Evolutionary conservation across 2,329 filamentous ascomycete genomes (phyloP).

Genomic region (Fusarium verrucosum): DNA sequence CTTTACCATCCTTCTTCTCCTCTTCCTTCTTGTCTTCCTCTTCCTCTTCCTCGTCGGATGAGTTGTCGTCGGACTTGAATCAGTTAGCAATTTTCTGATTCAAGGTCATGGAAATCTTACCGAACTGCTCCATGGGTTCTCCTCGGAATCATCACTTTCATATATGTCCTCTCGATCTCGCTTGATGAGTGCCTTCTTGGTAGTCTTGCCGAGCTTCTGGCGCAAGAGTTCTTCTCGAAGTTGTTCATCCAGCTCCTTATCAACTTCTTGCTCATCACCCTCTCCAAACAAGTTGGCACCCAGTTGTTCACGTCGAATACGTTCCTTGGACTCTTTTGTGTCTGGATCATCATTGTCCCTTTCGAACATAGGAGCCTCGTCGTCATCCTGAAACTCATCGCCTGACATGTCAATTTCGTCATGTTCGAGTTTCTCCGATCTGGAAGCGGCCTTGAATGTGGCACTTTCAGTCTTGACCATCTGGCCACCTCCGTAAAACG

Average conservation of each 20-base stretch:
- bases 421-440: slow-evolving; percentile 74
- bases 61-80: slow-evolving; percentile 59
- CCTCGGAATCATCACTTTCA: slow-evolving; percentile 70
- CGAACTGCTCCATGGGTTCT: slow-evolving; percentile 54
- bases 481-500: slow-evolving; percentile 62
- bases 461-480: slow-evolving; percentile 74
- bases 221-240: slow-evolving; percentile 73
- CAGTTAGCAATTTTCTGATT: slow-evolving; percentile 32
- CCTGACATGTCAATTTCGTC: slow-evolving; percentile 73
- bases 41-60: slow-evolving; percentile 51
- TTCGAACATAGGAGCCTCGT: slow-evolving; percentile 80
- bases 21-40: slow-evolving; percentile 55
- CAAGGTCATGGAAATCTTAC: slow-evolving; percentile 37
- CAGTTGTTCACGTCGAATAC: slow-evolving; percentile 83
- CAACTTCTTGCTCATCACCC: slow-evolving; percentile 74
- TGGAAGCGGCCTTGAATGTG: slow-evolving; percentile 69
- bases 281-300: slow-evolving; percentile 84
- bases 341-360: slow-evolving; percentile 86
- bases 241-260: slow-evolving; percentile 76
- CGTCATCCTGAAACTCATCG: slow-evolving; percentile 87
- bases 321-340: slow-evolving; percentile 73
- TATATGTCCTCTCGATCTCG: slow-evolving; percentile 89
- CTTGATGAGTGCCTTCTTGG: slow-evolving; percentile 83
- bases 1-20: slow-evolving; percentile 56
- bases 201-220: slow-evolving; percentile 77